Conservation (phyloP, 768 basidiomycete species). For the Boletus coccyginus region DNA sequence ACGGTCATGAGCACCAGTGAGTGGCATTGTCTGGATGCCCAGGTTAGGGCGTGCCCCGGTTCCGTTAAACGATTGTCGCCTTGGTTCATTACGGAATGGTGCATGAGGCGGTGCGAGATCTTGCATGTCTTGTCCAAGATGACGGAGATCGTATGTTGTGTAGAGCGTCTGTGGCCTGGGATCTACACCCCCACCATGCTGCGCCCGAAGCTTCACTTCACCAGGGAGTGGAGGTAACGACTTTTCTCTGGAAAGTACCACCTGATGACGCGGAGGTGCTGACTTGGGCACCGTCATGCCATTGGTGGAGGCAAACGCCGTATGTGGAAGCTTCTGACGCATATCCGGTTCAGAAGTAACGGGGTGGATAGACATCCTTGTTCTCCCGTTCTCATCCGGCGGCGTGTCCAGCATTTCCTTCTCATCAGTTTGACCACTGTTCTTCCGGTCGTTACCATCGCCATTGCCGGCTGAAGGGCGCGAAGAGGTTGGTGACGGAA, state of each 20-base stretch:
- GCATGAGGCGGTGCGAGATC: conserved; percentile 62
- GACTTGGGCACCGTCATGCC: conserved; percentile 30
- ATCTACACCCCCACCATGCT: conserved; percentile 37
- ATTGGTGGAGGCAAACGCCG: conserved; percentile 33
- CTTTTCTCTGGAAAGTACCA: conserved; percentile 56
- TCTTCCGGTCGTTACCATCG: conserved; percentile 45
- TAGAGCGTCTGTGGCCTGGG: conserved; percentile 64
- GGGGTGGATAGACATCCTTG: conserved; percentile 46
- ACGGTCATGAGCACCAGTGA: conserved; percentile 34
- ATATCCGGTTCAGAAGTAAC: conserved; percentile 63
- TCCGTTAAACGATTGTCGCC: conserved; percentile 79
- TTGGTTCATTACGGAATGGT: conserved; percentile 58
- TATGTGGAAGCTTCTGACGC: conserved; percentile 43
- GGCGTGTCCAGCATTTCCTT: conserved; percentile 35
- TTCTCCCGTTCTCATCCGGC: conserved; percentile 34
- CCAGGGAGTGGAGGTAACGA: conserved; percentile 75
- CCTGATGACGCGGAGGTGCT: conserved; percentile 10
- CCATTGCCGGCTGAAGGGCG: conserved; percentile 58
- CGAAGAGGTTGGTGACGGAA: conserved; percentile 75
- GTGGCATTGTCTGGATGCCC: conserved; percentile 50
- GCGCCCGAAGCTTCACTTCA: conserved; percentile 43
- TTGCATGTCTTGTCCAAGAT: conserved; percentile 39
- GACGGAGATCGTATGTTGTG: conserved; percentile 55
- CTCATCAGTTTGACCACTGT: conserved; percentile 43
- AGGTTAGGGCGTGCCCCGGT: conserved; percentile 55